Evolutionary conservation across 1,284 basidiomycete species (phyloP).

Genomic region (Calocybe gambosa): DNA sequence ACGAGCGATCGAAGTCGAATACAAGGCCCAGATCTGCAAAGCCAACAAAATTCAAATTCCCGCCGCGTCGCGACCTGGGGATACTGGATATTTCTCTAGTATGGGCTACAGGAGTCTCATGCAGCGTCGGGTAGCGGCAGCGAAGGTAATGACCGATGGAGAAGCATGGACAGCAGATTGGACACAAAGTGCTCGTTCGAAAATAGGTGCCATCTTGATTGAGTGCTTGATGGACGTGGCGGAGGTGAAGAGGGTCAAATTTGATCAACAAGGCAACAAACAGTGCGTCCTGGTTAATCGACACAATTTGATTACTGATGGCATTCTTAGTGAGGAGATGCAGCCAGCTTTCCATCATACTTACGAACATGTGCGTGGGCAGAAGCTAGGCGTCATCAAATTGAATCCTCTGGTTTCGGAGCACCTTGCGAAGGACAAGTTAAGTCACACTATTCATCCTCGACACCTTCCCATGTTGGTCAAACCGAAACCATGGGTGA

Average conservation of each 20-base stretch:
- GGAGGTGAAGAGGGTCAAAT: conserved; percentile 60
- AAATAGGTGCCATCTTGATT: conserved; percentile 81
- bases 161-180: conserved; percentile 77
- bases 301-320: neutral
- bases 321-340: conserved; percentile 53
- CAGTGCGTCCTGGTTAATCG: conserved; percentile 38
- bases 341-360: conserved; percentile 92
- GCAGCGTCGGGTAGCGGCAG: conserved; percentile 55
- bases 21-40: conserved; percentile 79
- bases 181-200: conserved; percentile 73
- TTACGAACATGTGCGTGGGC: conserved; percentile 91
- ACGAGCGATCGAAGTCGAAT: conserved; percentile 82
- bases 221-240: conserved; percentile 83
- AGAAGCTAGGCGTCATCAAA: conserved; percentile 87
- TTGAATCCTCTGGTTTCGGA: conserved; percentile 80
- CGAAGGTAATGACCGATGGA: conserved; percentile 57
- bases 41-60: conserved; percentile 56
- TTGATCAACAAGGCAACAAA: conserved; percentile 46
- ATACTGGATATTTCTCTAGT: conserved; percentile 48
- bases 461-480: conserved; percentile 96
- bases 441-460: conserved; percentile 81
- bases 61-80: conserved; percentile 25
- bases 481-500: conserved; percentile 84
- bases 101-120: conserved; percentile 53
- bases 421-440: conserved; percentile 72